Base-by-base conservation (phyloP, 75 land plant species). In the Picea sitchensis region DNA sequence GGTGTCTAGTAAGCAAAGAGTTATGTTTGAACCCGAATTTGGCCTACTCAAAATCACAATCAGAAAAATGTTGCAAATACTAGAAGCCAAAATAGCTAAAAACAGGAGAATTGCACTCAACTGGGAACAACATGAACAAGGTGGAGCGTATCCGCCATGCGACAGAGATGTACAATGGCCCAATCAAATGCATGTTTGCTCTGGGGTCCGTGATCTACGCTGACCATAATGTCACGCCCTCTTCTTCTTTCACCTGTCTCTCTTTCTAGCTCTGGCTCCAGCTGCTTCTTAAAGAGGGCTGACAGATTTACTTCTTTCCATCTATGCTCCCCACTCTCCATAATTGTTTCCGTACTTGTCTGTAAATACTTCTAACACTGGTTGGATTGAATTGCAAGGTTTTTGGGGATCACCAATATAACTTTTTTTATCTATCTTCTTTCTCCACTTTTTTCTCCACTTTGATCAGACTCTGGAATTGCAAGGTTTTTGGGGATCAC, bases 111-210 rank as follows among this genome's bases (percentile, higher is more conserved):
- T 51, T 51, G 56, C 56, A 51, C 56, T 51, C 2, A 73, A 89
- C 93, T 80, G 65, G 93, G 85, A 73, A 95, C 87, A 77, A 92
- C 96, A 75, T 89, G 87, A 61, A 95, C 76, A 77, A 95, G 92
- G 58, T 95, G 96, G 54, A 95, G 72, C 67, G 93, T 95, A 69
- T 95, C 98, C 51, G 98, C 96, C 76, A 91, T 85, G 32, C 93
- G 82, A 79, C 91, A 89, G 79, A 95, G 80, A 75, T 95, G 93
- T 57, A 78, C 78, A 15, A 95, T 62, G n/a, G 93, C 90, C 98
- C 98, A 95, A 82, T 95, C 90, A 77, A 95, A 91, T 58, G 98
- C 98, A 73, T 90, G 89, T 78, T 85, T 87, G 84, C 93, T 91
- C 64, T 91, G 88, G 64, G 88, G 87, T n/a, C 89, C 86, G 59